Evolutionary conservation across 108 stramenopile genomes (phyloP), one percentile per base, ranked within the genome.

Genomic region (Nannochloropsis salina): DNA sequence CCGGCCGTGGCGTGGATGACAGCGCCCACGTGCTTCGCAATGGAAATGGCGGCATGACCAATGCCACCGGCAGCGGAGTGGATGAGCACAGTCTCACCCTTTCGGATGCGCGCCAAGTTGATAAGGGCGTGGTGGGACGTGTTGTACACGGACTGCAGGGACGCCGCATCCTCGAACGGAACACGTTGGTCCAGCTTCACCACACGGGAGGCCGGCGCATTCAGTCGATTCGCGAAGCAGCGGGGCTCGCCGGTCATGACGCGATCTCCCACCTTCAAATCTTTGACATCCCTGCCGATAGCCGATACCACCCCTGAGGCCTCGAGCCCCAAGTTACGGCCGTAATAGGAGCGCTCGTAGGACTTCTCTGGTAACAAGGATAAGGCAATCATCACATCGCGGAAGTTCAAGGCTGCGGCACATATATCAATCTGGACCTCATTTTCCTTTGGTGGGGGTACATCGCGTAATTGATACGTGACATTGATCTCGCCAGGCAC

Each of bases 1-100:
- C 82, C 42, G n/a, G 61, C 61, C 20, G 82, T 82, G 4, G 82
- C 82, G 21, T 44, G 20, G 82, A 82, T 45, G 9, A 44, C 21
- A 9, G 44, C 82, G 42, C 82, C 82, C 4, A 43, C 44, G 82
- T 44, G 44, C 9, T 82, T 82, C 20, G 44, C 42, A 21, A 82
- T 82, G 82, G 42, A 45, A 9, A 82, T 44, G 44, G 82, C 82
- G 2, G 82, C 82, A 9, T 82, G 82, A 45, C 82, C 82, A 21
- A 82, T 45, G 20, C 82, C 82, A 82, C 82, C 82, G 3, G 82
- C 82, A 15, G 44, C 44, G 44, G 82, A 82, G 9, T 82, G 82
- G 44, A 82, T 82, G 4, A 82, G 44, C 8, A 82, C 82, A 15
- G 82, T 82, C 82, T 82, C 44, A 82, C 82, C 82, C 42, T 45